phyloP scores from a whole-genome alignment of 495 filamentous ascomycete genomes.

The Letharia columbiana region DNA sequence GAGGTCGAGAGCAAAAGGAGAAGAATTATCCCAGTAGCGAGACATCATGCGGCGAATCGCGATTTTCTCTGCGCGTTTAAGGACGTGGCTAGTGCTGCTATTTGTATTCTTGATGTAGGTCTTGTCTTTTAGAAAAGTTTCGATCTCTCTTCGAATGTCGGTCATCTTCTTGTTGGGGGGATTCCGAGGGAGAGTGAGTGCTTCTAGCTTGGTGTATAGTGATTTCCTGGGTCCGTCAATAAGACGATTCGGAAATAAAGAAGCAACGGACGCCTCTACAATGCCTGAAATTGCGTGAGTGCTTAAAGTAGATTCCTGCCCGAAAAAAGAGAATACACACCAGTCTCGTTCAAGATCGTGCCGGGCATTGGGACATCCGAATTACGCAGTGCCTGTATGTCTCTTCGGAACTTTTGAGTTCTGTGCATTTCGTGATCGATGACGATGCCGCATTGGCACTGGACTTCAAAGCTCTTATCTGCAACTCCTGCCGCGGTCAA shows the following conservation, averaged over 20 bases:
- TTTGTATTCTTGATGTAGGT: constrained; percentile 29
- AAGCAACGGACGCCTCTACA: not conserved
- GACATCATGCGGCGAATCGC: constrained; percentile 66
- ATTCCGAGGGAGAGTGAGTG: not conserved
- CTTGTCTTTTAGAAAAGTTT: constrained; percentile 31
- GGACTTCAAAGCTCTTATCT: constrained; percentile 47
- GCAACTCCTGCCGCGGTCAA: constrained; percentile 45
- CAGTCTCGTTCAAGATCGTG: not conserved
- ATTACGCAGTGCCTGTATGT: constrained; percentile 39
- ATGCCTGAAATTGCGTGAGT: not conserved
- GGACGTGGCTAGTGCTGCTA: not conserved
- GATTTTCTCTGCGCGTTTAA: constrained; percentile 35
- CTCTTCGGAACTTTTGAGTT: constrained; percentile 48
- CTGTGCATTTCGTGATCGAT: not conserved
- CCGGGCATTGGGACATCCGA: constrained; percentile 52
- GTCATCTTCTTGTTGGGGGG: constrained; percentile 29
- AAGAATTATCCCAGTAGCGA: constrained; percentile 69
- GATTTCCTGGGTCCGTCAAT: not conserved
- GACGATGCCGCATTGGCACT: constrained; percentile 38
- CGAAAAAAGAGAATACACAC: not conserved
- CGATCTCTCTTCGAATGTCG: constrained; percentile 28
- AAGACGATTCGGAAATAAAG: not conserved
- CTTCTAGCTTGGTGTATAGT: not conserved
- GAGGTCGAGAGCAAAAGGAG: constrained; percentile 64
- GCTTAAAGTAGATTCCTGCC: too few relatives aligned